Conservation (phyloP, 495 filamentous ascomycete genomes). For the Cenococcum geophilum region DNA sequence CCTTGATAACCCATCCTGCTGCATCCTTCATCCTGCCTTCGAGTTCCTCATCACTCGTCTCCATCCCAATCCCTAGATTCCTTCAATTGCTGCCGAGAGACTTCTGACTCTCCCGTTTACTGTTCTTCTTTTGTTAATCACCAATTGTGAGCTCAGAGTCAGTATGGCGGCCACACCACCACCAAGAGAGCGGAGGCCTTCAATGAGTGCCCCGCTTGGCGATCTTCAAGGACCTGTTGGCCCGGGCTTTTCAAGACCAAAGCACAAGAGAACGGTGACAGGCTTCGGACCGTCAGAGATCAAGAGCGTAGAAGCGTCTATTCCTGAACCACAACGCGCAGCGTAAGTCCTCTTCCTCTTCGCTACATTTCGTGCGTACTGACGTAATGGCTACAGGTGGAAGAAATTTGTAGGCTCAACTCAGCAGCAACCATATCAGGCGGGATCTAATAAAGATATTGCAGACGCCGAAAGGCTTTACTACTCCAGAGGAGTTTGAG, state of each 20-base stretch:
- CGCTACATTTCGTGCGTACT: background rate
- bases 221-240: slow-evolving; percentile 77
- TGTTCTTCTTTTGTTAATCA: background rate
- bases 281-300: slow-evolving; percentile 87
- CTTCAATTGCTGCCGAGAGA: slow-evolving; percentile 10
- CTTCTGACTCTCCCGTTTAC: slow-evolving; percentile 1
- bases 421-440: slow-evolving; percentile 7
- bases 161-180: slow-evolving; percentile 18
- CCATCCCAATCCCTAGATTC: slow-evolving; percentile 3
- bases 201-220: slow-evolving; percentile 71
- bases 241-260: slow-evolving; percentile 65
- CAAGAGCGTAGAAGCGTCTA: slow-evolving; percentile 82
- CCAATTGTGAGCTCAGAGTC: slow-evolving; percentile 14
- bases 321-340: slow-evolving; percentile 82
- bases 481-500: slow-evolving; percentile 66
- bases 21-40: too few relatives aligned
- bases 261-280: slow-evolving; percentile 91
- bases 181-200: slow-evolving; percentile 62
- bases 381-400: slow-evolving; percentile 51
- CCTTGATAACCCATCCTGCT: too few relatives aligned
- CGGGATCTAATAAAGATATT: background rate
- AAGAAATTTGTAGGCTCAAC: slow-evolving; percentile 58
- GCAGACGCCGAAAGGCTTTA: slow-evolving; percentile 63
- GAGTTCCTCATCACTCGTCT: too few relatives aligned
- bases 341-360: slow-evolving; percentile 48